These are phyloP conservation scores for Tolypocladium capitatum DNA, from an alignment of 2,329 filamentous ascomycete species.

Conservation along the genomic window DNA sequence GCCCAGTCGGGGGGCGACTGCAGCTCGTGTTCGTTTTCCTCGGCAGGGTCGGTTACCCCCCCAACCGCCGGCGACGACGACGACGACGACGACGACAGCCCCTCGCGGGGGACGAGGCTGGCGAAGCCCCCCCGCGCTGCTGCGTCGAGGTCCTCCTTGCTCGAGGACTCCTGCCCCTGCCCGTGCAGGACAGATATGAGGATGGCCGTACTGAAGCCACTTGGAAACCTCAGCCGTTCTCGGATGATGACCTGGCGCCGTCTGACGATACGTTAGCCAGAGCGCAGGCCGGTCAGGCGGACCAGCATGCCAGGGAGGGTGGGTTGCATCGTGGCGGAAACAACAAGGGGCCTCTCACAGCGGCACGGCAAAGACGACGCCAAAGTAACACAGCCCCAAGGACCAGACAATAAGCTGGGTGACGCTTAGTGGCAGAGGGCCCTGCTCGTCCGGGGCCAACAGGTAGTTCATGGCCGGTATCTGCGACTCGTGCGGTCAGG, in stretches of 20 bases:
- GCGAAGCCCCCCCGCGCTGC: slow-evolving; percentile 27
- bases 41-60: slow-evolving; percentile 9
- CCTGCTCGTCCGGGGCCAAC: slow-evolving; percentile 62
- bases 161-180: slow-evolving; percentile 19
- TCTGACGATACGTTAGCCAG: slow-evolving; percentile 16
- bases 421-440: slow-evolving; percentile 57
- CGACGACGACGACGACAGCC: slow-evolving; percentile 2
- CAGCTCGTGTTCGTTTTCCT: slow-evolving; percentile 18
- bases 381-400: slow-evolving; percentile 87
- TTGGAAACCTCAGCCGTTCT: slow-evolving; percentile 87
- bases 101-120: slow-evolving; percentile 24
- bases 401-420: slow-evolving; percentile 82
- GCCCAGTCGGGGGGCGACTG: slow-evolving; percentile 24
- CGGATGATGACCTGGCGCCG: slow-evolving; percentile 83
- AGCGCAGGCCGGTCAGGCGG: background rate
- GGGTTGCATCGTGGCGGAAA: background rate
- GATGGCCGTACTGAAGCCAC: slow-evolving; percentile 86
- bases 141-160: slow-evolving; percentile 20
- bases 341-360: slow-evolving; percentile 32
- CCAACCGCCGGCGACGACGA: slow-evolving; percentile 1
- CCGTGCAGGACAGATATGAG: slow-evolving; percentile 87
- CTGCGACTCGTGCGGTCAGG: slow-evolving; percentile 14
- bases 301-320: too few relatives aligned
- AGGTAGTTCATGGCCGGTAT: slow-evolving; percentile 87
- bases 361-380: slow-evolving; percentile 91